phyloP scores from a whole-genome alignment of 2,329 filamentous ascomycete species.

The Penicillium thymicola region DNA sequence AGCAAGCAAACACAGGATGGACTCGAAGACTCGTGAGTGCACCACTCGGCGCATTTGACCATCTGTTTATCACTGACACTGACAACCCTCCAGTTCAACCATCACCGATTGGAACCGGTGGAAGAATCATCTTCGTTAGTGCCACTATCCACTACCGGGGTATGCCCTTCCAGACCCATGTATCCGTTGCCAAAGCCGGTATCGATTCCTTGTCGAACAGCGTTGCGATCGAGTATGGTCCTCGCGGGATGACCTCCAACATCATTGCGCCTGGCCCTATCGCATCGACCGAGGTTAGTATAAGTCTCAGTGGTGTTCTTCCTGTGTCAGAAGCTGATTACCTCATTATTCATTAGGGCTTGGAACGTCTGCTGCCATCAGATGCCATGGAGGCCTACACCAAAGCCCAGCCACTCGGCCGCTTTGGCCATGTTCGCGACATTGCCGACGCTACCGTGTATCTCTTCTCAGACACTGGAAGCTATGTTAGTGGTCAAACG shows the following conservation, averaged over 20 bases:
- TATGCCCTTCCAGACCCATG: slow-evolving; percentile 80
- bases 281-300: slow-evolving; percentile 65
- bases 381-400: slow-evolving; percentile 48
- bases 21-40: slow-evolving; percentile 52
- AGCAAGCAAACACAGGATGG: slow-evolving; percentile 59
- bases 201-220: slow-evolving; percentile 80
- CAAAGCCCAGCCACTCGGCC: slow-evolving; percentile 65
- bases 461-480: slow-evolving; percentile 79
- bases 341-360: slow-evolving; percentile 46
- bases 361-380: slow-evolving; percentile 60
- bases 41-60: not conserved
- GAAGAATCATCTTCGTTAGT: slow-evolving; percentile 84
- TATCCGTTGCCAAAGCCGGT: slow-evolving; percentile 85
- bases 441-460: slow-evolving; percentile 91
- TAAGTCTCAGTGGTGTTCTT: too few relatives aligned
- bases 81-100: slow-evolving; percentile 24
- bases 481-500: slow-evolving; percentile 79
- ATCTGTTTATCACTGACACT: not conserved
- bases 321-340: not conserved
- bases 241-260: slow-evolving; percentile 80
- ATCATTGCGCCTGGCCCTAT: slow-evolving; percentile 87
- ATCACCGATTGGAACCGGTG: slow-evolving; percentile 59
- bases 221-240: slow-evolving; percentile 85
- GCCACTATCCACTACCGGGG: slow-evolving; percentile 90
- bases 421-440: slow-evolving; percentile 77